Evolutionary conservation across 2,329 filamentous ascomycete genomes (phyloP).

Genomic region (Neonectria magnoliae): DNA sequence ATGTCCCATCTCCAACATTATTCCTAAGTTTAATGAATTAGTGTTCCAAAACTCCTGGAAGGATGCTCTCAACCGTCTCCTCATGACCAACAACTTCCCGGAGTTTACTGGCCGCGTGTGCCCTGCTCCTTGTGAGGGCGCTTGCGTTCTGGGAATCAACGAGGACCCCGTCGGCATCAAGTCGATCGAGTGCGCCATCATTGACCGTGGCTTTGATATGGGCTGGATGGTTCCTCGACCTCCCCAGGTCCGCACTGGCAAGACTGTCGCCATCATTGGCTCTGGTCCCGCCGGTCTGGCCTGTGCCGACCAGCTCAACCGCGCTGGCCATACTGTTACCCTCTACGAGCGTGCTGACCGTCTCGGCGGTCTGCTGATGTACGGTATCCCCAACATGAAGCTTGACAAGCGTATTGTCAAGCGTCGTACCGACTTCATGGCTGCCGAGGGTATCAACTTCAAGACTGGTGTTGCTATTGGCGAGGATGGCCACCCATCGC

Average conservation of each 20-base stretch:
- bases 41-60: slow-evolving; percentile 83
- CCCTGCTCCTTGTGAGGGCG: slow-evolving; percentile 94
- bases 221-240: slow-evolving; percentile 93
- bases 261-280: slow-evolving; percentile 88
- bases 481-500: slow-evolving; percentile 69
- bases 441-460: slow-evolving; percentile 85
- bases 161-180: slow-evolving; percentile 98
- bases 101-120: slow-evolving; percentile 98
- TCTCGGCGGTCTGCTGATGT: slow-evolving; percentile 92
- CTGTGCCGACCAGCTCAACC: slow-evolving; percentile 92
- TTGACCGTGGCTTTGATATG: slow-evolving; percentile 96
- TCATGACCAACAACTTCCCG: slow-evolving; percentile 99
- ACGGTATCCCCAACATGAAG: slow-evolving; percentile 99
- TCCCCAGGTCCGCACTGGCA: slow-evolving; percentile 83
- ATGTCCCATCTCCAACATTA: slow-evolving; percentile 96
- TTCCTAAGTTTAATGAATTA: slow-evolving; percentile 95
- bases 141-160: slow-evolving; percentile 95
- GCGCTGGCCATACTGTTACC: slow-evolving; percentile 86
- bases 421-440: slow-evolving; percentile 95
- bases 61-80: slow-evolving; percentile 87
- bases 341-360: slow-evolving; percentile 95
- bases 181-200: slow-evolving; percentile 97
- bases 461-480: slow-evolving; percentile 82
- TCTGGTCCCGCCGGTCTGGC: slow-evolving; percentile 93
- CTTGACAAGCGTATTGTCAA: slow-evolving; percentile 98